Percentiles rank a stretch among this genome's conserved stretches.
phyloP scores from a whole-genome alignment of 2,329 filamentous ascomycete genomes.

The Ceratocystis huliohia region DNA sequence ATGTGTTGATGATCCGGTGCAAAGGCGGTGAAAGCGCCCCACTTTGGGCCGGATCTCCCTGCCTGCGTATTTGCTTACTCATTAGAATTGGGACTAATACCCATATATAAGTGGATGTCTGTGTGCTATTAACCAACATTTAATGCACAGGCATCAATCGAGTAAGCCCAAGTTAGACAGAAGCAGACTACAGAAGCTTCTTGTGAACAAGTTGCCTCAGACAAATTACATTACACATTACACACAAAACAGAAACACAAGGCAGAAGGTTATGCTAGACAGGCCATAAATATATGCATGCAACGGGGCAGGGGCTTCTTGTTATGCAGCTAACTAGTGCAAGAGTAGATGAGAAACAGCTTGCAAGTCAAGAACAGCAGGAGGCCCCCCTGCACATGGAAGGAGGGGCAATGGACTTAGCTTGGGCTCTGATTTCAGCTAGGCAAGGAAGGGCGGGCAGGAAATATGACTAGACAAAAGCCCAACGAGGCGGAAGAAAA shows the following conservation, averaged over 20 bases:
- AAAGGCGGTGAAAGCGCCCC: constrained; percentile 8
- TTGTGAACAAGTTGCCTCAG: neutral
- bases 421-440: constrained; percentile 4
- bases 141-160: neutral
- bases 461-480: neutral
- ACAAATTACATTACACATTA: neutral
- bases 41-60: neutral
- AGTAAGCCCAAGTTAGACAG: constrained; percentile 1
- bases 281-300: neutral
- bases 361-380: neutral
- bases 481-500: neutral
- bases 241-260: neutral
- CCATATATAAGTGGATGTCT: neutral
- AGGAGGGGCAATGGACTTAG: neutral
- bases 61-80: neutral
- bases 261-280: too few species aligned
- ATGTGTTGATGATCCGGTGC: neutral
- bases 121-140: neutral
- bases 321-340: neutral
- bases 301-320: neutral
- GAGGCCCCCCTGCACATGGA: neutral
- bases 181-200: neutral
- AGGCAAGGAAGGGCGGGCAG: neutral
- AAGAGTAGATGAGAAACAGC: neutral
- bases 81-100: neutral